Percentiles rank a stretch among this genome's conserved stretches.
phyloP scores from a whole-genome alignment of 306 rosid species.

The Clitoria ternatea region DNA sequence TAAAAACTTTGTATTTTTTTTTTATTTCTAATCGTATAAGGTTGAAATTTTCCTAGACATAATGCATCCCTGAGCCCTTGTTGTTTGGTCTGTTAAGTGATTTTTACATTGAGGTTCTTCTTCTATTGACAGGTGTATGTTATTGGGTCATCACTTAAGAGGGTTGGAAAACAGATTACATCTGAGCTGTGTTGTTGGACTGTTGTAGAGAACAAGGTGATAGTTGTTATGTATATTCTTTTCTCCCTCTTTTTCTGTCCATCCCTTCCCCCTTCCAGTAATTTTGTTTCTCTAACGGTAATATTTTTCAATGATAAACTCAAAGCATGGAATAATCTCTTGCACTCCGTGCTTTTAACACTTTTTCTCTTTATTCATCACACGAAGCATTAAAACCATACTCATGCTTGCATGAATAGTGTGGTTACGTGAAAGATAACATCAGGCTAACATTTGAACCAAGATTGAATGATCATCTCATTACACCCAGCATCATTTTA shows the following conservation, averaged over 20 bases:
- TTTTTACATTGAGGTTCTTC: not conserved
- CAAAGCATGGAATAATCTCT: slow-evolving; percentile 22
- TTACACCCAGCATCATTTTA: not conserved
- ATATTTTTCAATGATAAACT: slow-evolving; percentile 19
- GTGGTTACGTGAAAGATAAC: not conserved
- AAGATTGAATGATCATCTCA: not conserved
- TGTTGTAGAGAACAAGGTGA: slow-evolving; percentile 51
- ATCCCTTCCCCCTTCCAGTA: slow-evolving; percentile 2
- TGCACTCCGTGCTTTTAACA: slow-evolving; percentile 18
- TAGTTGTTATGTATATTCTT: slow-evolving; percentile 56
- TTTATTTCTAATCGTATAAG: too few species aligned
- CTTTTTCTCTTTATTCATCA: slow-evolving; percentile 15
- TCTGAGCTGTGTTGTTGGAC: slow-evolving; percentile 84
- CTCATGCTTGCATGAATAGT: not conserved
- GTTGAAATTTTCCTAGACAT: too few species aligned
- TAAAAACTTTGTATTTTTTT: too few species aligned
- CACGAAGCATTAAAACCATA: slow-evolving; percentile 21
- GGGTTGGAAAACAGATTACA: slow-evolving; percentile 97
- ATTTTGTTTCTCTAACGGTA: not conserved
- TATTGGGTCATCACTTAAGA: slow-evolving; percentile 92
- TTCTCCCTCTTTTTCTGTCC: slow-evolving; percentile 29
- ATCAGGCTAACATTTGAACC: not conserved
- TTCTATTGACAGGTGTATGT: slow-evolving; percentile 81
- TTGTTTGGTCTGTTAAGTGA: not conserved
- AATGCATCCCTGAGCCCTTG: too few species aligned